Base-by-base conservation (phyloP, 108 stramenopile species). In the Cyclostephanos tholiformis region DNA sequence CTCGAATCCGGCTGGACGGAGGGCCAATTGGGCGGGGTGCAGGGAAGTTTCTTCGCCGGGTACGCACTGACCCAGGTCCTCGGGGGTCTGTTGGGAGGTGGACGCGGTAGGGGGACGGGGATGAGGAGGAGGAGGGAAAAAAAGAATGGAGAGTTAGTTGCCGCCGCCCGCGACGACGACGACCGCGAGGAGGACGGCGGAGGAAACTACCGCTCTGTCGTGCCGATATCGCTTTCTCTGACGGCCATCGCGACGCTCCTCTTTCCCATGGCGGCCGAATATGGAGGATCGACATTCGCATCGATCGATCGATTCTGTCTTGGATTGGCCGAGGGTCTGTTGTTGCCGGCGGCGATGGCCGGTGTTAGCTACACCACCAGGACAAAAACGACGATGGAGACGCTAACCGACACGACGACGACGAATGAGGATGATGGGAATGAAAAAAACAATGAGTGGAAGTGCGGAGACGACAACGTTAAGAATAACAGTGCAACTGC, bases 31-130 rank as follows among this genome's bases (percentile, higher is more conserved):
- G 78, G 78, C 10, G 61, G 49, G 29, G 78, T 79, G 6, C 78
- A 79, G 41, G 35, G 59, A 19, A 50, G 61, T 1, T 79, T 79
- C 57, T 79, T 74, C 36, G 57, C 69, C 13, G 78, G 78, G 14
- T 79, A 79, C 53, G 78, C 74, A 4, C 16, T 79, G 13, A 79
- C 78, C 20, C 78, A 79, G 43, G 78, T 79, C 2, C 60, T 79
- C 35, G 78, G 78, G 8, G 78, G 78, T 4, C 19, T 75, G 11
- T 36, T 79, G 41, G 73, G 74, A 13, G 78, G 72, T 30, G 44
- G 66, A 5, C 41, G 29, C 27, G 30, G 4, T 4, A 2, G 17
- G 60, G 35, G 6, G 1, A 26, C 14, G 13, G 23, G 51, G 30
- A 30, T 16, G 35, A 46, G 53, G 32, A 38, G 11, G 38, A 27